These are phyloP conservation scores for Clarireedia hainanense DNA, from an alignment of 2,329 filamentous ascomycete species.

Conservation along the genomic window DNA sequence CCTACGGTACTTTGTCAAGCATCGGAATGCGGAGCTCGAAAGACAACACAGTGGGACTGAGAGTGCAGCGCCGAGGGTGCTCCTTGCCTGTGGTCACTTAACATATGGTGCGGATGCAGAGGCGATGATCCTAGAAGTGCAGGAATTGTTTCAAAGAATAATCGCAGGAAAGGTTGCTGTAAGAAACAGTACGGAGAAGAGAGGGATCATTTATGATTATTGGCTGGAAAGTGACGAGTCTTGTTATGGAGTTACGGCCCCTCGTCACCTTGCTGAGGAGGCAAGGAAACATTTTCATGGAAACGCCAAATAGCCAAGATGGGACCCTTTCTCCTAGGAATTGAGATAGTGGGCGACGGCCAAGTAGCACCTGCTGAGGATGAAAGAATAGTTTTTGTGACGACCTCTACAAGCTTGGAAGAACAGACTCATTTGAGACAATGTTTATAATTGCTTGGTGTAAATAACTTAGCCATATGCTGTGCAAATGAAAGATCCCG, in stretches of 20 bases:
- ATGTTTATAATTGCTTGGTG: too few relatives aligned
- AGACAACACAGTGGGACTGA: constrained; percentile 19
- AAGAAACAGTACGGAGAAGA: constrained; percentile 21
- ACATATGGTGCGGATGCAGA: constrained; percentile 32
- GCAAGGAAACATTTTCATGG: constrained; percentile 20
- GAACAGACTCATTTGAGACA: too few relatives aligned
- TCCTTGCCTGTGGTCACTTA: constrained; percentile 32
- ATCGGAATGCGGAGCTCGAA: constrained; percentile 26
- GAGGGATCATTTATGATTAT: constrained; percentile 30
- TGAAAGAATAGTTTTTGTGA: too few relatives aligned
- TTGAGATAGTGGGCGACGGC: too few relatives aligned
- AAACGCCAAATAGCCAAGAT: too few relatives aligned
- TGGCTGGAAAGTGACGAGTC: constrained; percentile 30
- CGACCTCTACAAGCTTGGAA: too few relatives aligned
- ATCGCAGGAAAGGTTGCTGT: constrained; percentile 30
- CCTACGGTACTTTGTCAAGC: constrained; percentile 29
- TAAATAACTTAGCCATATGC: too few relatives aligned
- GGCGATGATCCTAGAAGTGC: constrained; percentile 30
- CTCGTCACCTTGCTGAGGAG: constrained; percentile 28
- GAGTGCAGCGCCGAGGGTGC: constrained; percentile 16
- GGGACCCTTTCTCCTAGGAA: too few relatives aligned
- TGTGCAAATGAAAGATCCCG: too few relatives aligned
- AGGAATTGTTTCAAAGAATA: constrained; percentile 28
- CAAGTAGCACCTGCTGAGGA: too few relatives aligned
- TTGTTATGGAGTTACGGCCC: constrained; percentile 31